Evolutionary conservation across 2,329 filamentous ascomycete species (phyloP).

Genomic region (Aureobasidium sp.): DNA sequence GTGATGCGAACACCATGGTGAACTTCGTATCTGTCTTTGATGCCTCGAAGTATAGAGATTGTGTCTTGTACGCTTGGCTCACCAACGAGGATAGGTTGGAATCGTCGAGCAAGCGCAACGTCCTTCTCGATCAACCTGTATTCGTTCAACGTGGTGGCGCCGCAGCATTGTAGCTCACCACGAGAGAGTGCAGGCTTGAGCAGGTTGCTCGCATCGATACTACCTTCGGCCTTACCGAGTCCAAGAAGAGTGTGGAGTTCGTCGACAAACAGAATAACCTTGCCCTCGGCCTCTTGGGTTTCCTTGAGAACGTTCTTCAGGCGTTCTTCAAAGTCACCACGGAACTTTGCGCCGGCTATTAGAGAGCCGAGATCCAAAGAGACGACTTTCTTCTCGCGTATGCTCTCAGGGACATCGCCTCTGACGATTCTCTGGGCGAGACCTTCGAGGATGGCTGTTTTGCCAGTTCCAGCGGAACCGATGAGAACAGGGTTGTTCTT

Average conservation of each 20-base stretch:
- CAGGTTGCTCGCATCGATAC: slow-evolving; percentile 91
- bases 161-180: slow-evolving; percentile 90
- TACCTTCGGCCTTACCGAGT: slow-evolving; percentile 89
- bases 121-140: slow-evolving; percentile 95
- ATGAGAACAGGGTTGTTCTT: slow-evolving; percentile 98
- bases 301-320: slow-evolving; percentile 87
- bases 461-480: slow-evolving; percentile 82
- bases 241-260: slow-evolving; percentile 88
- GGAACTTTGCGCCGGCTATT: slow-evolving; percentile 91
- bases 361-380: slow-evolving; percentile 82
- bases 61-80: slow-evolving; percentile 89
- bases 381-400: slow-evolving; percentile 89
- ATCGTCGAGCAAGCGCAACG: slow-evolving; percentile 81
- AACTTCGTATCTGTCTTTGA: slow-evolving; percentile 96
- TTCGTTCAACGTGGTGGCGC: slow-evolving; percentile 86
- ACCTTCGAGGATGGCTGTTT: slow-evolving; percentile 88
- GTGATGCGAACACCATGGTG: slow-evolving; percentile 95
- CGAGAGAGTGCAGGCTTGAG: slow-evolving; percentile 89
- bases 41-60: slow-evolving; percentile 88
- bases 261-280: slow-evolving; percentile 91
- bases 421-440: slow-evolving; percentile 82
- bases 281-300: slow-evolving; percentile 79
- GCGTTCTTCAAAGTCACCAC: slow-evolving; percentile 93
- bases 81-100: slow-evolving; percentile 89
- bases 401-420: slow-evolving; percentile 89